Evolutionary conservation across 1,284 basidiomycete species (phyloP), one percentile per base, ranked within the genome.

Genomic region (Cutaneotrichosporon sp.): DNA sequence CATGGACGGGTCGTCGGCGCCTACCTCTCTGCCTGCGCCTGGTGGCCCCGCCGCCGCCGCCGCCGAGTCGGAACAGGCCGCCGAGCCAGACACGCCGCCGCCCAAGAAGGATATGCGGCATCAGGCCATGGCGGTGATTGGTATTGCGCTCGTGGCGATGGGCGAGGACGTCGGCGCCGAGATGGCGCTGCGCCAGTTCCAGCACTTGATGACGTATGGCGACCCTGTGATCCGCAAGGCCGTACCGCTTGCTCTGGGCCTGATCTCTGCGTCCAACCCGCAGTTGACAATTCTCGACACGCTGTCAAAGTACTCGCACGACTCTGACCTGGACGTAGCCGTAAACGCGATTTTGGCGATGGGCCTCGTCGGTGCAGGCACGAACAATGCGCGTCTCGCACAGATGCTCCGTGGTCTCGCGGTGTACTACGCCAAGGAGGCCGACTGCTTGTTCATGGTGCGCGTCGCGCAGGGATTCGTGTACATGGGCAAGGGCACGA

Each of bases 241-340:
- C 1, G 88, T 99, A n/a, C 96, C 96, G 15, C 84, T 99, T 7
- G 96, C 94, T 7, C 84, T 99, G 44, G 94, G 90, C 56, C 83
- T 99, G 49, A 83, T 97, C 69, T 91, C 87, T 71, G 85, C 91
- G 15, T 98, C 96, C 51, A 97, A 98, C 76, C 96, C 96, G 15
- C 88, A 90, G 75, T 81, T 97, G n/a, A 80, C 88, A 26, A 88
- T 98, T 59, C 84, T 99, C 62, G 96, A 99, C 75, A 97, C 92
- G 0, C 84, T 99, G 8, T 97, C 93, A n/a, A 97, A 96, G 74
- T 98, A 98, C 79, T 96, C 91, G 61, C 96, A 99, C 79, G 96
- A 99, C 79, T 93, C 88, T 68, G 96, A 99, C 75, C 84, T 97
- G 35, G 83, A 85, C 52, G 96, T 99, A 14, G 96, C 94, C 0